Conservation (phyloP, 768 basidiomycete species). For the Macrocybe gigantea region DNA sequence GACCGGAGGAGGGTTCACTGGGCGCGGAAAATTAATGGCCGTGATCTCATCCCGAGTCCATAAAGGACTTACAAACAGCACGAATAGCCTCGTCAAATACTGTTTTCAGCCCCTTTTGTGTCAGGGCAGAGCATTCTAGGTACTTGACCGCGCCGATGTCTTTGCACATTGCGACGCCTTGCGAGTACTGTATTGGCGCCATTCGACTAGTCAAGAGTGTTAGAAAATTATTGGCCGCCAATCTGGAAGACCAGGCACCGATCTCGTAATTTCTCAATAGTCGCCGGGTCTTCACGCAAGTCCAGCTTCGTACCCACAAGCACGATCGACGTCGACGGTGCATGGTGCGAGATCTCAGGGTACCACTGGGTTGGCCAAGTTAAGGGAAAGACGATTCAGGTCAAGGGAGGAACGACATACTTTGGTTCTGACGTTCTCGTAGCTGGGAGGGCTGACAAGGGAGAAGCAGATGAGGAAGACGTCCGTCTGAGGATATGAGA, state of each 20-base stretch:
- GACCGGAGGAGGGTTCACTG: slow-evolving; percentile 72
- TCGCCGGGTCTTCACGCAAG: slow-evolving; percentile 89
- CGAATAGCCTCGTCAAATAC: slow-evolving; percentile 99
- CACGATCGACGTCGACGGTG: slow-evolving; percentile 88
- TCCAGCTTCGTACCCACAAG: slow-evolving; percentile 97
- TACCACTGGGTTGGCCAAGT: slow-evolving; percentile 59
- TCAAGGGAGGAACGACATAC: slow-evolving; percentile 35
- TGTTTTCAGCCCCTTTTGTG: slow-evolving; percentile 97
- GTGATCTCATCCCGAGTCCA: neutral
- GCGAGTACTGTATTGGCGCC: slow-evolving; percentile 88
- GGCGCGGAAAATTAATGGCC: neutral
- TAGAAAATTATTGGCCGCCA: neutral
- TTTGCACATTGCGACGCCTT: slow-evolving; percentile 86
- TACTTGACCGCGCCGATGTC: slow-evolving; percentile 97
- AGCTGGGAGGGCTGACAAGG: slow-evolving; percentile 94
- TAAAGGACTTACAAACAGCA: slow-evolving; percentile 68
- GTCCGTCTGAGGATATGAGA: slow-evolving; percentile 98
- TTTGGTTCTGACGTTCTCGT: slow-evolving; percentile 98
- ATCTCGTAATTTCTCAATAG: slow-evolving; percentile 89
- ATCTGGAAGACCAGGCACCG: slow-evolving; percentile 41
- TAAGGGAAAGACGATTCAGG: neutral
- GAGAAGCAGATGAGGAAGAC: slow-evolving; percentile 99
- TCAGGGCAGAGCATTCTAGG: slow-evolving; percentile 91
- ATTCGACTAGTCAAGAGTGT: slow-evolving; percentile 58
- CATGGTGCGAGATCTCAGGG: slow-evolving; percentile 97